A percentile compares a stretch with the other conserved stretches of the same genome.
Evolutionary conservation across 768 basidiomycete species (phyloP).

Genomic region (Dacryopinax primogenitus): DNA sequence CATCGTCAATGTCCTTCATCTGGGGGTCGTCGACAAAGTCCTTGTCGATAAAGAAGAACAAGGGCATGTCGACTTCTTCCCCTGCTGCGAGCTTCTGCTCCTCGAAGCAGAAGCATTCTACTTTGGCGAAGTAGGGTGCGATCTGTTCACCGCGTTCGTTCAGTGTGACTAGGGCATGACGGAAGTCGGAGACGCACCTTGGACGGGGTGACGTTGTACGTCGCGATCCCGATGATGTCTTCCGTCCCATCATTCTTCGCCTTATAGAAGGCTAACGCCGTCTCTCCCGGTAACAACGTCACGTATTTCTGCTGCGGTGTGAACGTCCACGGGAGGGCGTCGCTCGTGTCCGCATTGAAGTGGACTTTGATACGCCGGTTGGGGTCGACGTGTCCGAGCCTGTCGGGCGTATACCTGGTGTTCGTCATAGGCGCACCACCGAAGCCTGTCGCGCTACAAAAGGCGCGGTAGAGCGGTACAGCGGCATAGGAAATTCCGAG

Average conservation of each 20-base stretch:
- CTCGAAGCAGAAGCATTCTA: conserved; percentile 99
- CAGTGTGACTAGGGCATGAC: not conserved
- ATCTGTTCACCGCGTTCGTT: conserved; percentile 38
- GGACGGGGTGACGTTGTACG: conserved; percentile 98
- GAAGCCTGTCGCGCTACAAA: conserved; percentile 95
- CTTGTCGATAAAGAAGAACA: conserved; percentile 97
- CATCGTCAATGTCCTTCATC: conserved; percentile 74
- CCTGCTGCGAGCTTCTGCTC: conserved; percentile 89
- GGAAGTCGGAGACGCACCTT: conserved; percentile 42
- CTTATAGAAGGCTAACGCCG: conserved; percentile 89
- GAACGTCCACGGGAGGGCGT: conserved; percentile 86
- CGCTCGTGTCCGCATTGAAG: conserved; percentile 87
- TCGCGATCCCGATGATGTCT: conserved; percentile 96
- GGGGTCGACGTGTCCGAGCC: conserved; percentile 60
- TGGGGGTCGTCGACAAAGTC: conserved; percentile 88
- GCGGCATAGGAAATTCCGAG: conserved; percentile 90
- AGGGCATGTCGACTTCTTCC: conserved; percentile 95
- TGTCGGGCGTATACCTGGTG: conserved; percentile 69
- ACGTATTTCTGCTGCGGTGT: conserved; percentile 83
- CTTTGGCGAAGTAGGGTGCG: conserved; percentile 97
- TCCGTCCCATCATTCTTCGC: conserved; percentile 73
- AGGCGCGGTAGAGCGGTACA: conserved; percentile 93
- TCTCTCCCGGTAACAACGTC: conserved; percentile 86
- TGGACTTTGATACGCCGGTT: conserved; percentile 77
- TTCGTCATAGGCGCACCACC: conserved; percentile 87